Percentiles rank a stretch among this genome's conserved stretches.
Conservation (phyloP, 2,329 filamentous ascomycete species). For the Hypomyces perniciosus region DNA sequence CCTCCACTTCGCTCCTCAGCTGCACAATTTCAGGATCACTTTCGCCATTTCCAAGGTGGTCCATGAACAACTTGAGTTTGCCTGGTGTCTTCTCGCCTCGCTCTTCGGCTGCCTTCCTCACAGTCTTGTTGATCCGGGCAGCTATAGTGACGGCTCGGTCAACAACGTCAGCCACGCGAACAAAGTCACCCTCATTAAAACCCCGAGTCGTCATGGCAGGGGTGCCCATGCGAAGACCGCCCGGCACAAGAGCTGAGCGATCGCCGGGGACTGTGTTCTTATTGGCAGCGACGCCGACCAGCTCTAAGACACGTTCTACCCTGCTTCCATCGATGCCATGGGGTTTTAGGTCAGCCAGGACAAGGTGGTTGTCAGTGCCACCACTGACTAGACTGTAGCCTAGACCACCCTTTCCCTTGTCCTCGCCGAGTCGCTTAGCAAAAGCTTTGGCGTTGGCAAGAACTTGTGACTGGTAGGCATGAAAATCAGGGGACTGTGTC, state of each 20-base stretch:
- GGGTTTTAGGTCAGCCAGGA: constrained; percentile 85
- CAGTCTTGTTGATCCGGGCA: constrained; percentile 66
- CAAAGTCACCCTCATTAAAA: constrained; percentile 85
- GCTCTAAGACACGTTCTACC: constrained; percentile 83
- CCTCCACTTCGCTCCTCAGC: constrained; percentile 66
- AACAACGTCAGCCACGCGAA: constrained; percentile 76
- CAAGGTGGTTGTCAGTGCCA: constrained; percentile 95
- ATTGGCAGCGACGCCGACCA: constrained; percentile 94
- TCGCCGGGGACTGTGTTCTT: constrained; percentile 99
- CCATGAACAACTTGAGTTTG: constrained; percentile 61
- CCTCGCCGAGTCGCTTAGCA: constrained; percentile 57
- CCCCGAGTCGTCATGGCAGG: constrained; percentile 97
- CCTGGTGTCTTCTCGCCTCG: constrained; percentile 60
- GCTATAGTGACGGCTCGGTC: constrained; percentile 78
- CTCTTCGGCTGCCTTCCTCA: constrained; percentile 61
- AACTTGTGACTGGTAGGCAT: constrained; percentile 84
- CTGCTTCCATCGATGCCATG: constrained; percentile 82
- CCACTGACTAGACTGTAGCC: constrained; percentile 88
- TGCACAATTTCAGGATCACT: constrained; percentile 65
- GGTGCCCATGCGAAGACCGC: constrained; percentile 88
- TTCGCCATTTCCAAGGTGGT: constrained; percentile 62
- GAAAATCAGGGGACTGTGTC: constrained; percentile 83
- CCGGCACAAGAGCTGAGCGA: constrained; percentile 85
- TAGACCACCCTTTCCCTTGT: constrained; percentile 68
- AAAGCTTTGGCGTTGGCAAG: constrained; percentile 87